Conservation (phyloP, 208 protist genomes). For the Wallacemonas sp. region DNA sequence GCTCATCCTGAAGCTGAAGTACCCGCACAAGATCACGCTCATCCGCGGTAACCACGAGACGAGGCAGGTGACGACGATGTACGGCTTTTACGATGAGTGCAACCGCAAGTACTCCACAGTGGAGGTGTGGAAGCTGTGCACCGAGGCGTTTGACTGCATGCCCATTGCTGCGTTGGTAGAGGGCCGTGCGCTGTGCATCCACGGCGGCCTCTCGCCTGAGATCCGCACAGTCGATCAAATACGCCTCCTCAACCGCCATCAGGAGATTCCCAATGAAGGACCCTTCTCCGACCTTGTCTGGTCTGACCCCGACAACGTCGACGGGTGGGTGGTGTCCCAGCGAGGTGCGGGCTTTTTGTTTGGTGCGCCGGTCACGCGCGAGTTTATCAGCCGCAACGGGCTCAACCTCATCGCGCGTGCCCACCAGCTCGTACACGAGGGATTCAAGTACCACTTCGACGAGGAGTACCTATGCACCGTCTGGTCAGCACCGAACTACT, state of each 20-base stretch:
- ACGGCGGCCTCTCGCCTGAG: conserved; percentile 97
- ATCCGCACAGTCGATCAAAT: conserved; percentile 91
- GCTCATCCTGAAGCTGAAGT: conserved; percentile 91
- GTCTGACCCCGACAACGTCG: conserved; percentile 88
- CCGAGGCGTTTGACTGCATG: conserved; percentile 99
- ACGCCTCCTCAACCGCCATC: conserved; percentile 65
- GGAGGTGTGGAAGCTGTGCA: conserved; percentile 98
- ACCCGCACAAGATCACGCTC: conserved; percentile 79
- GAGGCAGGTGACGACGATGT: conserved; percentile 78
- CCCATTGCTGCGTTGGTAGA: conserved; percentile 98
- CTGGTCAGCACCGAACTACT: conserved; percentile 99
- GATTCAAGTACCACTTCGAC: conserved; percentile 90
- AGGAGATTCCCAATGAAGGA: conserved; percentile 89
- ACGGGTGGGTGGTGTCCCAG: conserved; percentile 76
- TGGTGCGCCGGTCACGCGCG: conserved; percentile 58
- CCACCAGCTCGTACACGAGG: conserved; percentile 91
- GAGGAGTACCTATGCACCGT: conserved; percentile 92
- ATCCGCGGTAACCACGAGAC: conserved; percentile 94
- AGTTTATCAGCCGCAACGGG: conserved; percentile 86
- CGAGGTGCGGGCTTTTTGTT: conserved; percentile 89
- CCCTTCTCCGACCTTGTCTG: conserved; percentile 87
- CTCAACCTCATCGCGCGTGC: conserved; percentile 85
- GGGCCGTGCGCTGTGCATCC: conserved; percentile 95
- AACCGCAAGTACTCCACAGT: conserved; percentile 79
- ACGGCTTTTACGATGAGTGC: conserved; percentile 94